A percentile compares a stretch with the other conserved stretches of the same genome.
Evolutionary conservation across 108 stramenopile genomes (phyloP).

Genomic region (Nitzschia sp.): DNA sequence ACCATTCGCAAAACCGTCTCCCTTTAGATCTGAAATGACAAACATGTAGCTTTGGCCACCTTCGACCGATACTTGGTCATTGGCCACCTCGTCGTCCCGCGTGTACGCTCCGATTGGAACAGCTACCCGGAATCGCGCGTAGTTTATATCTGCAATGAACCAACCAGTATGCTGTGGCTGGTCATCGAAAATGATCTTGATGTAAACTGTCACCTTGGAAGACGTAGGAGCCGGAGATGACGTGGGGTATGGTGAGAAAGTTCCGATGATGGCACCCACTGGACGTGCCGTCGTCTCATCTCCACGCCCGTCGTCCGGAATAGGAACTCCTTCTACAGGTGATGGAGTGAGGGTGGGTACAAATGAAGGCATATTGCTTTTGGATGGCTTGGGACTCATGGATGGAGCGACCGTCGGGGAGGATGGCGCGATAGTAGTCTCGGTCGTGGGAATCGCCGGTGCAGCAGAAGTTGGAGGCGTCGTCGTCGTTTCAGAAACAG

Average conservation of each 20-base stretch:
- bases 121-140: conserved; percentile 19
- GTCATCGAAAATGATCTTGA: conserved; percentile 21
- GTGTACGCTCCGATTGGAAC: conserved; percentile 2
- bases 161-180: conserved; percentile 16
- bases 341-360: too few species aligned
- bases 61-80: conserved; percentile 2
- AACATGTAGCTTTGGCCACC: conserved; percentile 2
- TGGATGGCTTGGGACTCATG: too few species aligned
- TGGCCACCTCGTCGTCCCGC: neutral
- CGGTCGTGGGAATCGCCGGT: too few species aligned
- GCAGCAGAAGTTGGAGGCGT: too few species aligned
- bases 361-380: too few species aligned
- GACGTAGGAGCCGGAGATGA: neutral
- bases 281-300: too few species aligned
- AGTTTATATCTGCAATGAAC: conserved; percentile 21
- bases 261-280: too few species aligned
- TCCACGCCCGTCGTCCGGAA: too few species aligned
- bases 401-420: too few species aligned
- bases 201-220: conserved; percentile 2
- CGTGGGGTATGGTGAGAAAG: neutral
- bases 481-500: neutral
- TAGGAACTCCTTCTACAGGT: too few species aligned
- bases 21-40: conserved; percentile 2
- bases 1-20: neutral
- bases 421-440: too few species aligned